Percentiles rank a stretch among this genome's conserved stretches.
These are phyloP conservation scores for Stachybotrys echinatus DNA, from an alignment of 2,329 filamentous ascomycete genomes.

Conservation along the genomic window DNA sequence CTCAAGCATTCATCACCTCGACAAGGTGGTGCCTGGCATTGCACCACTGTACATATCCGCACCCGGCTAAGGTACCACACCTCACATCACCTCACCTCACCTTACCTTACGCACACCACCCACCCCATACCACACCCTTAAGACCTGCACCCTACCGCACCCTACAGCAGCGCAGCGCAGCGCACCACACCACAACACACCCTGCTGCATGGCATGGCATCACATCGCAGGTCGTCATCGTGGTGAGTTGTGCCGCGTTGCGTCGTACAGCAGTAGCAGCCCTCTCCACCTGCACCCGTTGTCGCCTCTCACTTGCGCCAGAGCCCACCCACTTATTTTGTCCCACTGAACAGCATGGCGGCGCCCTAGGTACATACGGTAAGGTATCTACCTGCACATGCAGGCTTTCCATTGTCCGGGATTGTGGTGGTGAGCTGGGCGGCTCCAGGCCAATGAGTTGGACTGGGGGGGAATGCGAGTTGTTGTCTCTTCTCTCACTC, in stretches of 20 bases:
- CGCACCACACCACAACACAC: no score
- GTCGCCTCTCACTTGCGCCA: background rate
- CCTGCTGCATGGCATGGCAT: background rate
- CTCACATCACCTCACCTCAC: no score
- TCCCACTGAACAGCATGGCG: background rate
- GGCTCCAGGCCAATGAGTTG: background rate
- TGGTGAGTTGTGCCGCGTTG: background rate
- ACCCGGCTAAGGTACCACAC: no score
- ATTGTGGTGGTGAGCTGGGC: background rate
- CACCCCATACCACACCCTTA: no score
- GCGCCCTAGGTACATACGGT: no score
- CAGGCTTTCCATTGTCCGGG: background rate
- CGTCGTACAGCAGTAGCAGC: background rate
- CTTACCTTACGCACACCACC: no score
- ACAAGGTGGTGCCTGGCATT: no score
- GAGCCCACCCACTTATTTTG: background rate
- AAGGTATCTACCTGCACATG: no score
- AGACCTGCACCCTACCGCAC: background rate
- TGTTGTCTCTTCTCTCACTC: slow-evolving; percentile 2
- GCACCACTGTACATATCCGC: no score
- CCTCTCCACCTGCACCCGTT: background rate
- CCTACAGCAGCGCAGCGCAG: background rate
- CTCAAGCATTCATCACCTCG: no score
- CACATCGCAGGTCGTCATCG: background rate
- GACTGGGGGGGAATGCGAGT: background rate